Evolutionary conservation across 2,329 filamentous ascomycete genomes (phyloP).

Genomic region (Diaporthe caulivora): DNA sequence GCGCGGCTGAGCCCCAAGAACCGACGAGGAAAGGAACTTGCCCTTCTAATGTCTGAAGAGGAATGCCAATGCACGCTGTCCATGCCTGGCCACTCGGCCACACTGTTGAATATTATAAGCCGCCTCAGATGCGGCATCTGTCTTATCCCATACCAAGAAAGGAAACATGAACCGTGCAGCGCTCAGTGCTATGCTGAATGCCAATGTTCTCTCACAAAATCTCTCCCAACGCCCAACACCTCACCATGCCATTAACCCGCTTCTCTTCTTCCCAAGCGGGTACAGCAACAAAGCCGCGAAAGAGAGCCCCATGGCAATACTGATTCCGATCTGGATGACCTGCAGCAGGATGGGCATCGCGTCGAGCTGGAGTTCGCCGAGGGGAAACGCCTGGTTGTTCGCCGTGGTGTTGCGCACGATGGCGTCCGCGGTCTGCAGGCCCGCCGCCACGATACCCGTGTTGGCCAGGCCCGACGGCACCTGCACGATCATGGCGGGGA

Average conservation of each 20-base stretch:
- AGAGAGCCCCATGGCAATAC: slow-evolving; percentile 18
- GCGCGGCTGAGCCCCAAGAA: not conserved
- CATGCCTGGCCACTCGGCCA: not conserved
- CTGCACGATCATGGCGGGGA: slow-evolving; percentile 23
- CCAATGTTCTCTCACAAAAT: not conserved
- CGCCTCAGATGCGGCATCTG: slow-evolving; percentile 3
- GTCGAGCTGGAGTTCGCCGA: slow-evolving; percentile 22
- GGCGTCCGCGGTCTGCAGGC: slow-evolving; percentile 19
- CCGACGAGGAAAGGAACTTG: not conserved
- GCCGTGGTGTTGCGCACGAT: slow-evolving; percentile 25
- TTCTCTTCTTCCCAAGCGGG: slow-evolving; percentile 21
- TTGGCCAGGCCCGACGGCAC: slow-evolving; percentile 12
- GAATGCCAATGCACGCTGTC: slow-evolving; percentile 15
- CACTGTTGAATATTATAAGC: slow-evolving; percentile 14
- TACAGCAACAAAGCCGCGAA: slow-evolving; percentile 8
- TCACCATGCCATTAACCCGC: slow-evolving; percentile 17
- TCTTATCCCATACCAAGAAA: not conserved
- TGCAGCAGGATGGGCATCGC: slow-evolving; percentile 21
- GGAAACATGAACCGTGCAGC: slow-evolving; percentile 3
- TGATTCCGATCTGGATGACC: slow-evolving; percentile 27
- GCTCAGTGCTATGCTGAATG: not conserved
- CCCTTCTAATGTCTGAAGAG: not conserved
- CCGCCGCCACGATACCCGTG: slow-evolving; percentile 19
- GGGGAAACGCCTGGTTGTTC: slow-evolving; percentile 15
- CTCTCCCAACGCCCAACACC: not conserved